A percentile compares a stretch with the other conserved stretches of the same genome.
Evolutionary conservation across 164 flowering plant species (phyloP).

Genomic region (Magnolia officinalis): DNA sequence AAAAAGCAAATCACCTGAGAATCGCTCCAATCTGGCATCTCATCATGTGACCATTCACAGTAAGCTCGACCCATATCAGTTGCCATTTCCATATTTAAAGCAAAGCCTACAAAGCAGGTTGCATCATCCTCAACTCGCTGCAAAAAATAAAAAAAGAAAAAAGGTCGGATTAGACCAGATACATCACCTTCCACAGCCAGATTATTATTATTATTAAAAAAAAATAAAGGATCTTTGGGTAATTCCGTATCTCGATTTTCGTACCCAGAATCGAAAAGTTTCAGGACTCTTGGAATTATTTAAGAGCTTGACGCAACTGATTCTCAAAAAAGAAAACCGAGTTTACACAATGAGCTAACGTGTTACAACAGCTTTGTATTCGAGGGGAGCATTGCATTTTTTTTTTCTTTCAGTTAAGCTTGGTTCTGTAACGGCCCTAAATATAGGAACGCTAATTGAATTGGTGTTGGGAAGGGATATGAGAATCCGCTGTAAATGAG

Average conservation of each 20-base stretch:
- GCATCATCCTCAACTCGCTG: neutral
- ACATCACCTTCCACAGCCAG: neutral
- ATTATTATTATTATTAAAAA: too few relatives aligned
- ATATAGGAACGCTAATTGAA: neutral
- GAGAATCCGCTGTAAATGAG: neutral
- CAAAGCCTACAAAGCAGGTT: neutral
- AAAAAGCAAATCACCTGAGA: constrained; percentile 1
- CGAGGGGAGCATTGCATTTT: neutral
- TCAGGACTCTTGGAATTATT: too few relatives aligned
- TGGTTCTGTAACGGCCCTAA: neutral
- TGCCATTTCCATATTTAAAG: constrained; percentile 12
- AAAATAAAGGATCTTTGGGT: too few relatives aligned
- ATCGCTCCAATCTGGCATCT: constrained; percentile 7
- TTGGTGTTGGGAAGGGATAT: neutral
- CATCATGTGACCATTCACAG: constrained; percentile 19
- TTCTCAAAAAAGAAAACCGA: neutral
- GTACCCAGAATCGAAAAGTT: too few relatives aligned
- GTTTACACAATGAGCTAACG: neutral
- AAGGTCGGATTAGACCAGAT: neutral
- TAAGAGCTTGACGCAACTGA: too few relatives aligned
- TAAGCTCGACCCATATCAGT: constrained; percentile 18
- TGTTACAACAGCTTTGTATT: neutral
- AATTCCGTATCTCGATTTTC: too few relatives aligned
- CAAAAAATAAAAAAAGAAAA: neutral
- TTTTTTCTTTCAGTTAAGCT: neutral